Conservation (phyloP, 2,329 filamentous ascomycete species). For the Cladobotryum mycophilum region DNA sequence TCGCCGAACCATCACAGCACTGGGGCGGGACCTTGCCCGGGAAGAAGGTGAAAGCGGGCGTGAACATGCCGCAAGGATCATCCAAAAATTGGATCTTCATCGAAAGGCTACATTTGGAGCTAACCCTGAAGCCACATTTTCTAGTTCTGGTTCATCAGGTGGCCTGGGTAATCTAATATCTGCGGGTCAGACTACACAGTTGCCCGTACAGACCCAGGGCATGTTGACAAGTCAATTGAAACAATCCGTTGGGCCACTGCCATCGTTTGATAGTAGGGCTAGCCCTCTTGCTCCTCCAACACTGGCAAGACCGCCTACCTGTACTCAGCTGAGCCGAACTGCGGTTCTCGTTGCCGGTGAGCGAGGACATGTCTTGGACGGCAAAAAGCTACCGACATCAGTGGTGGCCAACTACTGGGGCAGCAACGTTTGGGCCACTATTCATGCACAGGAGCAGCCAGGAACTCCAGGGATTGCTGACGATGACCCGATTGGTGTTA, state of each 20-base stretch:
- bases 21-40: conserved; percentile 40
- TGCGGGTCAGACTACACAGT: conserved; percentile 58
- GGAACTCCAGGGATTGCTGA: conserved; percentile 28
- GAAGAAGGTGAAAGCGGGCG: conserved; percentile 69
- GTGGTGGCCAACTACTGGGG: conserved; percentile 94
- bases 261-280: conserved; percentile 39
- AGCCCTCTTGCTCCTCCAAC: conserved; percentile 75
- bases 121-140: conserved; percentile 32
- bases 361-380: conserved; percentile 58
- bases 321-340: conserved; percentile 79
- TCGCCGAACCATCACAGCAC: conserved; percentile 51
- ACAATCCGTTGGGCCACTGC: conserved; percentile 24
- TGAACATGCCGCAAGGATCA: conserved; percentile 81
- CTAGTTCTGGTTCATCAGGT: conserved; percentile 36
- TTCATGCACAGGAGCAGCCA: conserved; percentile 23
- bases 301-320: conserved; percentile 72
- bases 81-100: conserved; percentile 86
- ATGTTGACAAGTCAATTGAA: conserved; percentile 24
- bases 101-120: conserved; percentile 63
- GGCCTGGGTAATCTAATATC: conserved; percentile 84
- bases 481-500: conserved; percentile 37
- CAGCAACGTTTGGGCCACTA: conserved; percentile 64
- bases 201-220: conserved; percentile 52
- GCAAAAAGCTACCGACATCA: conserved; percentile 71
- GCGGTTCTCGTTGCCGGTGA: conserved; percentile 79